Evolutionary conservation across 352 stramenopile species (phyloP).

Genomic region (Globisporangium acanthophoron): DNA sequence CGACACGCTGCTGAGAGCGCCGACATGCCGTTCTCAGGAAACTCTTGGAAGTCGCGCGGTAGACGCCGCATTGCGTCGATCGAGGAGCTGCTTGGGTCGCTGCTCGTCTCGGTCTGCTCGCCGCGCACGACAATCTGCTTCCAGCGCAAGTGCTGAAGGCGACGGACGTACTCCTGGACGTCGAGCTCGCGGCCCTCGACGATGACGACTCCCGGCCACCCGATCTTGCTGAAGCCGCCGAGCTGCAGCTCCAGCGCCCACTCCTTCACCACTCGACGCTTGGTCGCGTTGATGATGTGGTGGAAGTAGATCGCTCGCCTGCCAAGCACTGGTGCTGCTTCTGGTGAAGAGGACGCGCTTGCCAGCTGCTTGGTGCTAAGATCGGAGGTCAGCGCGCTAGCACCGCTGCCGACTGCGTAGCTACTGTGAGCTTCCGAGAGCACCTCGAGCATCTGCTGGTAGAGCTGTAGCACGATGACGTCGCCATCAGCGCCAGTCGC

Average conservation of each 20-base stretch:
- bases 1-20: slow-evolving; percentile 44
- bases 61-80: slow-evolving; percentile 33
- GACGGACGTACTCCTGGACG: slow-evolving; percentile 64
- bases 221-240: slow-evolving; percentile 74
- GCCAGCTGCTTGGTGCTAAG: not conserved
- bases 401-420: not conserved
- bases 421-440: slow-evolving; percentile 20
- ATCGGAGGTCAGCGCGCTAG: not conserved
- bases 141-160: slow-evolving; percentile 69
- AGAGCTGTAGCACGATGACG: slow-evolving; percentile 51
- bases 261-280: slow-evolving; percentile 65
- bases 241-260: slow-evolving; percentile 66
- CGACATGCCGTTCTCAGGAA: slow-evolving; percentile 63
- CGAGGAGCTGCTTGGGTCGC: not conserved
- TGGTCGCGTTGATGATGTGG: slow-evolving; percentile 74
- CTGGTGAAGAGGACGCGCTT: not conserved
- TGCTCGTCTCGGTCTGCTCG: slow-evolving; percentile 44
- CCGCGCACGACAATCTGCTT: slow-evolving; percentile 80
- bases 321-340: slow-evolving; percentile 25
- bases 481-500: slow-evolving; percentile 28
- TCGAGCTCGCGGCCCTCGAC: slow-evolving; percentile 52
- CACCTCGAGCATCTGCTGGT: slow-evolving; percentile 56
- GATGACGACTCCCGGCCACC: slow-evolving; percentile 74
- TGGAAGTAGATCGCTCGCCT: slow-evolving; percentile 80
- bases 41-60: slow-evolving; percentile 44